These are phyloP conservation scores for Mucor mucedo DNA, from an alignment of 371 early-diverging fungal genomes.

Conservation along the genomic window DNA sequence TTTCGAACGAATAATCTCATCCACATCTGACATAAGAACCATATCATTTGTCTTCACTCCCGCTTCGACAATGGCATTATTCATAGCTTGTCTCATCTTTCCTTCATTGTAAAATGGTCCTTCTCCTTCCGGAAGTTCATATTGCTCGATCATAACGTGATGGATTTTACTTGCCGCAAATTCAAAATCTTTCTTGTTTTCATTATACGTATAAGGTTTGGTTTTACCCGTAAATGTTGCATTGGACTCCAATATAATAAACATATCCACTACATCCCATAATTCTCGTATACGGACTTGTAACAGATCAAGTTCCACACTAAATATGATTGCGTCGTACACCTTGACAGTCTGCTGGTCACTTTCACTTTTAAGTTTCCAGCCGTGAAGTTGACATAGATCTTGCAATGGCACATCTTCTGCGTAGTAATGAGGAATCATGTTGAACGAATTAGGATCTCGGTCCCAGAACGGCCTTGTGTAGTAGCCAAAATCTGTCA, in stretches of 20 bases:
- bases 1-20: constrained; percentile 31
- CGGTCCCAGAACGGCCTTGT: constrained; percentile 43
- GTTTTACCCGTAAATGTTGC: constrained; percentile 36
- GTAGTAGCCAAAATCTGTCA: constrained; percentile 38
- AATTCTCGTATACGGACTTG: constrained; percentile 41
- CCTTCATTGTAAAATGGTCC: constrained; percentile 54
- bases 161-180: constrained; percentile 58
- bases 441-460: constrained; percentile 20
- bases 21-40: constrained; percentile 38
- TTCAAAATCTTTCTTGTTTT: constrained; percentile 49
- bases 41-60: constrained; percentile 37
- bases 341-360: constrained; percentile 28
- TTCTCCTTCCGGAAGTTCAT: constrained; percentile 35
- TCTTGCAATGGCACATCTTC: constrained; percentile 37
- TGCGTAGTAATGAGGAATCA: constrained; percentile 50
- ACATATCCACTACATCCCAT: constrained; percentile 43
- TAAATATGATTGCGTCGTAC: constrained; percentile 43
- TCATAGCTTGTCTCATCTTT: constrained; percentile 48
- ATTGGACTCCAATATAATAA: constrained; percentile 45
- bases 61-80: constrained; percentile 30
- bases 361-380: constrained; percentile 22
- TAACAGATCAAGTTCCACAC: constrained; percentile 41
- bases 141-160: constrained; percentile 37
- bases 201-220: constrained; percentile 38
- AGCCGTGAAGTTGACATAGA: constrained; percentile 37